These are phyloP conservation scores for Xylaria sp. DNA, from an alignment of 2,329 filamentous ascomycete species.

Conservation along the genomic window DNA sequence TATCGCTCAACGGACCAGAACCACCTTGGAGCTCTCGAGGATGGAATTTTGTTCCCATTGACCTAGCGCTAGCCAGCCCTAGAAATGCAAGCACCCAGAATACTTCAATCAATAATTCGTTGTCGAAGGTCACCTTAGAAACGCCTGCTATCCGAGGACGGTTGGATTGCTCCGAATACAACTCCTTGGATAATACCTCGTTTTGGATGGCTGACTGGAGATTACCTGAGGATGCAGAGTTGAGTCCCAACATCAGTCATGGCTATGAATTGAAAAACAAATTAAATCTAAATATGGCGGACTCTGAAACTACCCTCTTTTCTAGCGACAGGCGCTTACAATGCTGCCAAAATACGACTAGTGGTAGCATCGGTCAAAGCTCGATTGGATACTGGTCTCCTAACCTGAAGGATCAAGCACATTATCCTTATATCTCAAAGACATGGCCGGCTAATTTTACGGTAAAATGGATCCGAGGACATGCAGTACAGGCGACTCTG, in stretches of 20 bases:
- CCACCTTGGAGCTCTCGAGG: constrained; percentile 1
- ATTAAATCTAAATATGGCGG: neutral
- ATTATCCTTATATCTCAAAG: constrained; percentile 1
- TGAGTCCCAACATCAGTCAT: neutral
- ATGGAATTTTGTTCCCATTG: constrained; percentile 10
- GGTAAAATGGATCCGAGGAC: constrained; percentile 6
- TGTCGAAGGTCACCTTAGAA: neutral
- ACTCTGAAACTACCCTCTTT: neutral
- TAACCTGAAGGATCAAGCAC: neutral
- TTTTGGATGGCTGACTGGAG: neutral
- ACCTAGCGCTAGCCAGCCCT: neutral
- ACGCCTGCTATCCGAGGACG: constrained; percentile 3
- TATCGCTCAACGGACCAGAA: constrained; percentile 4
- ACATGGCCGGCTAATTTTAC: constrained; percentile 5
- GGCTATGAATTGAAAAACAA: neutral
- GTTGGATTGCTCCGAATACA: neutral
- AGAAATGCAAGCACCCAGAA: neutral
- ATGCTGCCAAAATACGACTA: constrained; percentile 4
- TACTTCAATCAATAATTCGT: neutral
- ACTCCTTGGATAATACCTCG: neutral
- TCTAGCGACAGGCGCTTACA: constrained; percentile 1
- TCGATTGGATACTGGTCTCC: constrained; percentile 14
- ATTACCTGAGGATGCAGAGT: neutral
- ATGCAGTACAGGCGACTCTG: neutral
- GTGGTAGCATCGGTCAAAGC: neutral